Base-by-base conservation (phyloP, 768 basidiomycete genomes). In the Mycena latifolia region DNA sequence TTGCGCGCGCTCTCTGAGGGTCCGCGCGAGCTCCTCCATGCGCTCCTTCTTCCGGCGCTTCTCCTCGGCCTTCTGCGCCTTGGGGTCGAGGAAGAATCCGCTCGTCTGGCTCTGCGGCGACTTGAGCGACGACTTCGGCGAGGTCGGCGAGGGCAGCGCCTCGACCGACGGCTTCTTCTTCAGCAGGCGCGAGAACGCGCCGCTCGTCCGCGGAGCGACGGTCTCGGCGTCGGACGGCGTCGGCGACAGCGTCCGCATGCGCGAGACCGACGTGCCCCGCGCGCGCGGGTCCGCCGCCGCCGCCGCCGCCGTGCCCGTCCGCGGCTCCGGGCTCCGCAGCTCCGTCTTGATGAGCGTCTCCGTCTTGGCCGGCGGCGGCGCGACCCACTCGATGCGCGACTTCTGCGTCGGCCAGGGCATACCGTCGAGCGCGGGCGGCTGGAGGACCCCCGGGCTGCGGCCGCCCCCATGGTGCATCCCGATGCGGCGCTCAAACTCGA, bases 11-110 rank as follows among this genome's bases (percentile, higher is more conserved):
- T 78, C 77, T 72, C 81, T 84, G 66, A 86, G 77, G 51, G 84
- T 78, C 60, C 77, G 71, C n/a, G 85, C 85, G 33, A 86, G 76
- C 55, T 78, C 78, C 62, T 84, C 81, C 33, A 74, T 76, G 67
- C 74, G 79, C 41, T 71, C 76, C 76, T 82, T 85, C 66, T 80
- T 79, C 74, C 77, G 74, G 67, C 61, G 71, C 73, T 84, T 82
- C 50, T 81, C 80, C 60, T 84, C 80, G 25, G 78, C 80, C 74
- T 80, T 86, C 59, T 76, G 76, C 67, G 70, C 73, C 74, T 83
- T 86, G 69, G 78, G 75, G 62, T 85, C 86, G 46, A 74, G 72
- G 62, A 67, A 72, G n/a, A 76, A 69, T 55, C 57, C 69, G 54
- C 63, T 69, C 54, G n/a, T 71, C 72, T n/a, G 20, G 28, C 45